phyloP scores from a whole-genome alignment of 2,329 filamentous ascomycete genomes.

The Aureobasidium sp. region DNA sequence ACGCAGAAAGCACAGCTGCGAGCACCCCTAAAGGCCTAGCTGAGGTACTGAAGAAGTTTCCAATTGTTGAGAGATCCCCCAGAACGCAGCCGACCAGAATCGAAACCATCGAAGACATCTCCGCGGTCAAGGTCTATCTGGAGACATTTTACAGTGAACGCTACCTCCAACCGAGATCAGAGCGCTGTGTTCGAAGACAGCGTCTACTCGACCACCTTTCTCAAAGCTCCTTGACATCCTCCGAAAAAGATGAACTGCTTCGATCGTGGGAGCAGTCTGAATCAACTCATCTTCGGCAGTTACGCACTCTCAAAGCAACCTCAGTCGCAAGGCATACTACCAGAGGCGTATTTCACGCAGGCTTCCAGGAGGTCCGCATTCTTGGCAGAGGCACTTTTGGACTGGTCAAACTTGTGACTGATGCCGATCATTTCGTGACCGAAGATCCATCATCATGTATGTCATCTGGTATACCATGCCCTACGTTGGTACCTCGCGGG shows the following conservation, averaged over 20 bases:
- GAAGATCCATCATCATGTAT: background rate
- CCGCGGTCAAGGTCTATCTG: slow-evolving; percentile 77
- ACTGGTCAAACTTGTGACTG: slow-evolving; percentile 76
- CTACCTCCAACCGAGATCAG: slow-evolving; percentile 45
- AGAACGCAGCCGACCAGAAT: slow-evolving; percentile 23
- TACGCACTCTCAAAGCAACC: slow-evolving; percentile 60
- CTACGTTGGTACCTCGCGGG: background rate
- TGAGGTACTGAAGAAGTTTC: slow-evolving; percentile 25
- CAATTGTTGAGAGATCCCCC: slow-evolving; percentile 28
- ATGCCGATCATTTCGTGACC: slow-evolving; percentile 29
- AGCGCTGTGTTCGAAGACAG: slow-evolving; percentile 54
- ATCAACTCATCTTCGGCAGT: slow-evolving; percentile 66
- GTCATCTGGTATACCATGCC: background rate
- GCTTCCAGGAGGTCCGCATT: slow-evolving; percentile 75
- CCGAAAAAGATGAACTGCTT: slow-evolving; percentile 48
- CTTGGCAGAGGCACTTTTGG: slow-evolving; percentile 94
- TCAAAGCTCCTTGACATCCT: slow-evolving; percentile 46
- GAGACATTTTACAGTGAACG: slow-evolving; percentile 78
- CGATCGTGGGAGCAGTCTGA: slow-evolving; percentile 60
- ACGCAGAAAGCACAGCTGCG: background rate
- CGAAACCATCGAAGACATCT: slow-evolving; percentile 66
- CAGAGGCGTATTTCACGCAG: slow-evolving; percentile 48
- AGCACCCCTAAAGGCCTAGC: slow-evolving; percentile 14
- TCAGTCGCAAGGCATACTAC: slow-evolving; percentile 42
- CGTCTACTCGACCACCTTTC: slow-evolving; percentile 60